These are phyloP conservation scores for Microsporum audouinii DNA, from an alignment of 2,329 filamentous ascomycete species.

Conservation along the genomic window DNA sequence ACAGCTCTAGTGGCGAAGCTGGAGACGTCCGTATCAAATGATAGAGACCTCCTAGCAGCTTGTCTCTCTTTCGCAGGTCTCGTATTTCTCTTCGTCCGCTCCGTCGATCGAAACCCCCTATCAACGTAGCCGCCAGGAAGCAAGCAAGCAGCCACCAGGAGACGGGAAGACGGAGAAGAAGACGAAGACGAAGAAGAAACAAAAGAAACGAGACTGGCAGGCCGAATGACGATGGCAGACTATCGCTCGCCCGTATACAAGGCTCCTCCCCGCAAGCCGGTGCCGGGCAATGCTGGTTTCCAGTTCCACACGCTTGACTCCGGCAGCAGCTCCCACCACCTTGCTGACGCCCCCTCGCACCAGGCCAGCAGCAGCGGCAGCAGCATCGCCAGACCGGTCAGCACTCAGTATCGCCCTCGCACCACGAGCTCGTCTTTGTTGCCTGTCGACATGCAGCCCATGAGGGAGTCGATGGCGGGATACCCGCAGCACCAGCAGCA, in stretches of 20 bases:
- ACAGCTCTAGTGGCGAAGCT: background rate
- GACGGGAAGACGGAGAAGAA: background rate
- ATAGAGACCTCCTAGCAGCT: background rate
- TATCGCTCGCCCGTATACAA: slow-evolving; percentile 15
- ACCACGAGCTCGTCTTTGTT: slow-evolving; percentile 12
- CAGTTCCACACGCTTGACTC: slow-evolving; percentile 12
- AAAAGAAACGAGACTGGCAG: background rate
- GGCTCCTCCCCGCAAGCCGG: slow-evolving; percentile 14
- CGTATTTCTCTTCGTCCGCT: background rate
- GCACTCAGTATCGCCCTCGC: slow-evolving; percentile 11
- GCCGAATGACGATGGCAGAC: slow-evolving; percentile 12
- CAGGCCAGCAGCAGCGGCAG: background rate
- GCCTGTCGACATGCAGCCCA: slow-evolving; percentile 11
- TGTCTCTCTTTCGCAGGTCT: background rate
- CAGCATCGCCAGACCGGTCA: background rate
- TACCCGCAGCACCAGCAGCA: slow-evolving; percentile 9
- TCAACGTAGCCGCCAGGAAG: background rate
- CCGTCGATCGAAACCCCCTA: background rate
- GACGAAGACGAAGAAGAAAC: background rate
- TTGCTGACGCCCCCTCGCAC: background rate
- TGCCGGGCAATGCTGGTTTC: slow-evolving; percentile 14
- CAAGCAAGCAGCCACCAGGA: background rate
- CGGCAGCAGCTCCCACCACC: slow-evolving; percentile 2
- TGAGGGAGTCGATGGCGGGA: slow-evolving; percentile 7
- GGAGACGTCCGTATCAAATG: background rate